Percentiles rank a stretch among this genome's conserved stretches.
These are phyloP conservation scores for Penicillium flavigenum DNA, from an alignment of 495 filamentous ascomycete genomes.

Conservation along the genomic window DNA sequence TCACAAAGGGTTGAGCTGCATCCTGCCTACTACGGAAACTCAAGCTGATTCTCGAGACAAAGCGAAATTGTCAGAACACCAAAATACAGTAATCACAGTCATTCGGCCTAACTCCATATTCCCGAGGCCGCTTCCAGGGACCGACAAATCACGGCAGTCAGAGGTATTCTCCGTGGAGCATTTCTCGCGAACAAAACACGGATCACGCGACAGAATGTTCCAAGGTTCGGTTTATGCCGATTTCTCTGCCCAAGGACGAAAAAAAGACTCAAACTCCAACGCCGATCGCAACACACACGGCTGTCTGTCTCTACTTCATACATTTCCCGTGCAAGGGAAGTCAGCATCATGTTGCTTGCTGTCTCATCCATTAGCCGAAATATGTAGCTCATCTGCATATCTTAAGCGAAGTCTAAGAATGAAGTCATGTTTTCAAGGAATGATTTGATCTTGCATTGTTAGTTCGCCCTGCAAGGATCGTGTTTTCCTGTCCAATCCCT, in stretches of 20 bases:
- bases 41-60: neutral
- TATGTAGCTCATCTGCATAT: constrained; percentile 6
- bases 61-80: neutral
- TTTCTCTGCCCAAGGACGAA: neutral
- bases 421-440: constrained; percentile 4
- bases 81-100: neutral
- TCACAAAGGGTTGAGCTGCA: neutral
- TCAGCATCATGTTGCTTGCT: neutral
- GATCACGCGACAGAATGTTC: constrained; percentile 3
- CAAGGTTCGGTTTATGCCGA: neutral
- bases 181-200: constrained; percentile 5
- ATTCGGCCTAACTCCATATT: constrained; percentile 1
- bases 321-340: neutral
- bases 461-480: constrained; percentile 3
- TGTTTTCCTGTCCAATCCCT: constrained; percentile 17
- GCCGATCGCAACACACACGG: constrained; percentile 6
- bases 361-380: neutral
- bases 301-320: neutral
- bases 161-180: constrained; percentile 14
- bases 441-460: constrained; percentile 11
- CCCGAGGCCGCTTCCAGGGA: neutral
- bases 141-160: constrained; percentile 13
- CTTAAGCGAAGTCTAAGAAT: constrained; percentile 2
- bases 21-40: neutral
- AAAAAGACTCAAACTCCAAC: no score